Evolutionary conservation across 1,284 basidiomycete species (phyloP).

Genomic region (Cryptococcus jaspeensis): DNA sequence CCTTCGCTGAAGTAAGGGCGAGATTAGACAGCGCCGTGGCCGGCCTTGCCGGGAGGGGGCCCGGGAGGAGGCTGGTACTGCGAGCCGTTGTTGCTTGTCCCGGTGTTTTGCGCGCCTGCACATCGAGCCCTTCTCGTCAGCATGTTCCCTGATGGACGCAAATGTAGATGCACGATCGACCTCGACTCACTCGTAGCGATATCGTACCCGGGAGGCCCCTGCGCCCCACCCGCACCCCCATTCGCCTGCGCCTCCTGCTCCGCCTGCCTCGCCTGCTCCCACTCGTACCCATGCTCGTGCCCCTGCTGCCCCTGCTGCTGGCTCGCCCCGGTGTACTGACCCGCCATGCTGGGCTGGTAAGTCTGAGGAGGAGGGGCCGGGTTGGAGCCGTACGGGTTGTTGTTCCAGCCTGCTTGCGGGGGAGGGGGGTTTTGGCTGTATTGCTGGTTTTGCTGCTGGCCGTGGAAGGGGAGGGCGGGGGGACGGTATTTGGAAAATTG

Average conservation of each 20-base stretch:
- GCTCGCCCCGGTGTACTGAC: conserved; percentile 26
- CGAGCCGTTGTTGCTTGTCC: no score
- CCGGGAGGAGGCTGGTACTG: conserved; percentile 31
- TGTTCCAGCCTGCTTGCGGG: conserved; percentile 13
- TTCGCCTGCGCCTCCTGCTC: conserved; percentile 32
- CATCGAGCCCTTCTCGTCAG: neutral
- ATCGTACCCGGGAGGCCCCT: conserved; percentile 42
- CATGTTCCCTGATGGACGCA: no score
- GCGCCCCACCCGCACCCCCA: conserved; percentile 1
- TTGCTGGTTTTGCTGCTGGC: conserved; percentile 18
- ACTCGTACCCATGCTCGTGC: conserved; percentile 48
- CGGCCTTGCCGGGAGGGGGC: neutral
- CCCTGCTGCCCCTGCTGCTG: neutral
- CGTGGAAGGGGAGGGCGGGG: conserved; percentile 29
- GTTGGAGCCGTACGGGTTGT: conserved; percentile 19
- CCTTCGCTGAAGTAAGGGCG: no score
- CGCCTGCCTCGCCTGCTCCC: conserved; percentile 44
- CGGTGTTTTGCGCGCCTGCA: no score
- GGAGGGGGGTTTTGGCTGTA: conserved; percentile 41
- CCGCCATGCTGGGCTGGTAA: conserved; percentile 43
- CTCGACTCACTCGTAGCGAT: conserved; percentile 33
- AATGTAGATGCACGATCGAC: neutral
- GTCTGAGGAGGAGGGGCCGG: conserved; percentile 28
- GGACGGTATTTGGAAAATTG: conserved; percentile 35
- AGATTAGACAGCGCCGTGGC: no score